Conservation (phyloP, 345 rosid genomes). For the Pistacia integerrima region DNA sequence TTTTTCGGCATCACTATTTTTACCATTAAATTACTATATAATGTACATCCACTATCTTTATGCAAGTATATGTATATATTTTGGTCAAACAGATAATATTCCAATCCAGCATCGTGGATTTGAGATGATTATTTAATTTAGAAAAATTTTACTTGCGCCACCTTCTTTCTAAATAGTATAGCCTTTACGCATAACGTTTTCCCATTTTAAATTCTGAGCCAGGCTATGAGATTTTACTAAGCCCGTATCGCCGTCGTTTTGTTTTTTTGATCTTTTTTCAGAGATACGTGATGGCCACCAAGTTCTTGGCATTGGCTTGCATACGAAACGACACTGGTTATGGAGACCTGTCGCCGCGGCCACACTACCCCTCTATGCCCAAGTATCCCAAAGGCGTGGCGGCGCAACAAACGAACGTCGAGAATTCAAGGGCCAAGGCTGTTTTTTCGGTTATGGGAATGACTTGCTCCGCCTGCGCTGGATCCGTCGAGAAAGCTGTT, state of each 20-base stretch:
- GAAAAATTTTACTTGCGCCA: neutral
- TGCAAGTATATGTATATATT: too few species aligned
- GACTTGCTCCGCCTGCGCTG: constrained; percentile 94
- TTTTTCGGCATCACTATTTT: too few species aligned
- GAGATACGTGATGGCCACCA: constrained; percentile 56
- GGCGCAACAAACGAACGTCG: constrained; percentile 27
- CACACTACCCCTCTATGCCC: constrained; percentile 68
- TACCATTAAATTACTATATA: too few species aligned
- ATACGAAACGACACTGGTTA: constrained; percentile 54
- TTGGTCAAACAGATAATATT: too few species aligned
- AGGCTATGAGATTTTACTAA: too few species aligned
- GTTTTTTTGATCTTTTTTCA: neutral
- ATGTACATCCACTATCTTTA: too few species aligned
- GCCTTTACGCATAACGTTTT: neutral
- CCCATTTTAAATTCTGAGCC: neutral
- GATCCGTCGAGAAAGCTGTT: constrained; percentile 87
- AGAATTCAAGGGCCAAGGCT: constrained; percentile 49
- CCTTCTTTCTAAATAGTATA: neutral
- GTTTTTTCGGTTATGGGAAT: constrained; percentile 73
- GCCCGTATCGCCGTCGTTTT: too few species aligned
- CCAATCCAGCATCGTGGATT: too few species aligned
- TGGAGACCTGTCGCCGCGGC: constrained; percentile 47
- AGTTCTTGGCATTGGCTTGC: constrained; percentile 65
- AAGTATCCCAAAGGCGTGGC: constrained; percentile 61
- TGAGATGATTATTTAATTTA: neutral